These are phyloP conservation scores for Boletus vinaceobasis DNA, from an alignment of 768 basidiomycete species.

Conservation along the genomic window DNA sequence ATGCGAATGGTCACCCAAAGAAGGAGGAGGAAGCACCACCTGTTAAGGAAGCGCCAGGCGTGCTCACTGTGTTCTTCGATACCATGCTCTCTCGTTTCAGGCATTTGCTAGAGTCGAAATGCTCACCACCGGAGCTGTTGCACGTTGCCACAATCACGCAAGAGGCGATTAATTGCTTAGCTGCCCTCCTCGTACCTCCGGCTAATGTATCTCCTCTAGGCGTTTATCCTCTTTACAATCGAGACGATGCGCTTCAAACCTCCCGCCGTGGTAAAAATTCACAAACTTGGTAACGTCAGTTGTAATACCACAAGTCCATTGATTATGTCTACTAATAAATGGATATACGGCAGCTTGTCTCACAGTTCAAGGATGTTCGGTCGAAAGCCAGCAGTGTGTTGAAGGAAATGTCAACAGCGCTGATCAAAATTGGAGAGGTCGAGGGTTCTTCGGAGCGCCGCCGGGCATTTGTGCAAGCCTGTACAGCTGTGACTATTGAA, in stretches of 20 bases:
- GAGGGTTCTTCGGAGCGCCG: constrained; percentile 54
- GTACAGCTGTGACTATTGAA: constrained; percentile 37
- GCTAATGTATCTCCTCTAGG: constrained; percentile 39
- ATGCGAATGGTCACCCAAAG: constrained; percentile 45
- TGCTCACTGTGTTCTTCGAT: constrained; percentile 59
- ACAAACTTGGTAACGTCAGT: constrained; percentile 71
- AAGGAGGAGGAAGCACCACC: constrained; percentile 71
- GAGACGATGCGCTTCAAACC: constrained; percentile 74
- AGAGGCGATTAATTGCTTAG: constrained; percentile 46
- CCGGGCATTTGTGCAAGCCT: constrained; percentile 49
- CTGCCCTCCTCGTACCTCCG: not conserved
- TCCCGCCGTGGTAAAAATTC: constrained; percentile 61
- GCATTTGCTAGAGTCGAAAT: constrained; percentile 35
- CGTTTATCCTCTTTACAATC: constrained; percentile 65
- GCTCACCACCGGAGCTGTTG: constrained; percentile 53
- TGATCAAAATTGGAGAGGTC: constrained; percentile 49
- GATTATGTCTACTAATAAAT: not conserved
- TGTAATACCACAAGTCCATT: not conserved
- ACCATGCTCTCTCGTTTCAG: constrained; percentile 53
- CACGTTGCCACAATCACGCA: constrained; percentile 73
- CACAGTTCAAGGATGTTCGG: constrained; percentile 63
- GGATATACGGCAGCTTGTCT: constrained; percentile 49
- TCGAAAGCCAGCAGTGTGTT: constrained; percentile 48
- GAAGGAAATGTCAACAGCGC: constrained; percentile 52
- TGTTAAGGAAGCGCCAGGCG: constrained; percentile 58